These are phyloP conservation scores for Saitoella complicata DNA, from an alignment of 805 yeast species.

Conservation along the genomic window DNA sequence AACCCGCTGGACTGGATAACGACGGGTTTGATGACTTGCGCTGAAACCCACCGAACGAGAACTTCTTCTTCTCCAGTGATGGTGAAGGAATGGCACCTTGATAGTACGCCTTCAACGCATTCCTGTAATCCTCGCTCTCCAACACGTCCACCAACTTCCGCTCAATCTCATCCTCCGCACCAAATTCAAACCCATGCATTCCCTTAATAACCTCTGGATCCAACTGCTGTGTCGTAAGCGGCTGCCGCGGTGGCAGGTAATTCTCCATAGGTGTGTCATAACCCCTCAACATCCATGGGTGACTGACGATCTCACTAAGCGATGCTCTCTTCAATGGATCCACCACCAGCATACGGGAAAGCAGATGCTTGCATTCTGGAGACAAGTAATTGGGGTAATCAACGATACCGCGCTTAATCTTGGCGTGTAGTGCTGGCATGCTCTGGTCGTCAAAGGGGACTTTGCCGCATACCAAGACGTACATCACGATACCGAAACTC, in stretches of 20 bases:
- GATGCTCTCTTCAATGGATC: slow-evolving; percentile 70
- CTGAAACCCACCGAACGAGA: slow-evolving; percentile 8
- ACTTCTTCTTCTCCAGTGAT: slow-evolving; percentile 3
- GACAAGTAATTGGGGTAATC: slow-evolving; percentile 79
- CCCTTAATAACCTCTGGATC: slow-evolving; percentile 52
- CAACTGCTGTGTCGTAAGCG: slow-evolving; percentile 47
- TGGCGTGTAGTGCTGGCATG: slow-evolving; percentile 80
- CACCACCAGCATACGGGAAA: slow-evolving; percentile 82
- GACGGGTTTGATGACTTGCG: slow-evolving; percentile 7
- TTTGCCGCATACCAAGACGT: slow-evolving; percentile 90
- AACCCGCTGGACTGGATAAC: slow-evolving; percentile 10
- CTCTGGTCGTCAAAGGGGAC: slow-evolving; percentile 96
- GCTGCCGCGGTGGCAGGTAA: slow-evolving; percentile 62
- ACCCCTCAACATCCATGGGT: slow-evolving; percentile 92
- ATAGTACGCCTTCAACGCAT: slow-evolving; percentile 49
- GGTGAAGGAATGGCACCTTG: slow-evolving; percentile 17
- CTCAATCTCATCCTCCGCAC: slow-evolving; percentile 42
- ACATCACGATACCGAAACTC: slow-evolving; percentile 94
- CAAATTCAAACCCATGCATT: slow-evolving; percentile 67
- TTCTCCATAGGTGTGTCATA: slow-evolving; percentile 57
- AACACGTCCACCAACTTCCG: slow-evolving; percentile 43
- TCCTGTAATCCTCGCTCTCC: slow-evolving; percentile 47
- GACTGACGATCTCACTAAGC: slow-evolving; percentile 59
- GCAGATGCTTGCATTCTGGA: slow-evolving; percentile 53
- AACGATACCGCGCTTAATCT: slow-evolving; percentile 80